Evolutionary conservation across 2,329 filamentous ascomycete species (phyloP).

Genomic region (Fusarium vanettenii): DNA sequence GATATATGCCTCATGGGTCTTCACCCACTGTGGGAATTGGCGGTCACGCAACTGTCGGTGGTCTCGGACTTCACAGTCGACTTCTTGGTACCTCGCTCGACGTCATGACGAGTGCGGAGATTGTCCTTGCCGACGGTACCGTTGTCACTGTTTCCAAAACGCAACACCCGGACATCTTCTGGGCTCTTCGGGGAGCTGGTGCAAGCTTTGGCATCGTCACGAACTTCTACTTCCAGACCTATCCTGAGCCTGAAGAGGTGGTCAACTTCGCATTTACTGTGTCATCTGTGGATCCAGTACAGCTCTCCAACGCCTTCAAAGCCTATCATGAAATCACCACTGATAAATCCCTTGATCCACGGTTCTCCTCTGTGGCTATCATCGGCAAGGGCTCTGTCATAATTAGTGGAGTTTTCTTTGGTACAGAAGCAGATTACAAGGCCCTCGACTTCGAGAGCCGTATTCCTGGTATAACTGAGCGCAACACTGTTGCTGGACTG

Average conservation of each 20-base stretch:
- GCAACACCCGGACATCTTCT: conserved; percentile 49
- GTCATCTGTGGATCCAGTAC: neutral
- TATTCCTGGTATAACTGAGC: neutral
- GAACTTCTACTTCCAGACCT: conserved; percentile 38
- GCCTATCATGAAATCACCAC: neutral
- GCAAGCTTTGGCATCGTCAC: conserved; percentile 52
- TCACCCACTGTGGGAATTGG: conserved; percentile 11
- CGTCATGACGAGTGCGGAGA: conserved; percentile 34
- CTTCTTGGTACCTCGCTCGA: conserved; percentile 1
- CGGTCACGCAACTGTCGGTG: conserved; percentile 9
- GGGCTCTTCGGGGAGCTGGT: conserved; percentile 48
- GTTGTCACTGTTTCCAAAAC: conserved; percentile 52
- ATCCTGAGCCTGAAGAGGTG: neutral
- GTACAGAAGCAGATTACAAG: neutral
- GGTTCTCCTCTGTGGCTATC: neutral
- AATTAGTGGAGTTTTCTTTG: neutral
- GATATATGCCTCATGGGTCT: conserved; percentile 16
- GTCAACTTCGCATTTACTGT: conserved; percentile 2
- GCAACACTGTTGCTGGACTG: neutral
- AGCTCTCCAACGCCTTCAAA: neutral
- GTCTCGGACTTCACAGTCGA: neutral
- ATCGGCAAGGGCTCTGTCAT: neutral
- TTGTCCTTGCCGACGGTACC: conserved; percentile 55
- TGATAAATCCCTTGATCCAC: neutral
- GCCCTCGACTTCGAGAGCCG: neutral